These are phyloP conservation scores for Phytophthora fragariae DNA, from an alignment of 352 stramenopile species.

Conservation along the genomic window DNA sequence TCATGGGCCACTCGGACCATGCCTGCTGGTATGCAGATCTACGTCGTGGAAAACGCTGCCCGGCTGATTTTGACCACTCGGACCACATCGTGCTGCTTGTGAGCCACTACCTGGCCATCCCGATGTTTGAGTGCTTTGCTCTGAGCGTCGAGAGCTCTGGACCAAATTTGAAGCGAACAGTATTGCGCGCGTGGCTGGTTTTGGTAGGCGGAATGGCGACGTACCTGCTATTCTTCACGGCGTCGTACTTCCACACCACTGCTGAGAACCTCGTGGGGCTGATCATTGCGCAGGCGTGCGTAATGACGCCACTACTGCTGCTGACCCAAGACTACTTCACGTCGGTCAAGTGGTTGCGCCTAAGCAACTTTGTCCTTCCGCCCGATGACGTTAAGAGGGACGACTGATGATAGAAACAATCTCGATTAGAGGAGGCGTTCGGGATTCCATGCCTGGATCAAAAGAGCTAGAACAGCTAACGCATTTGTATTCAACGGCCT, in stretches of 20 bases:
- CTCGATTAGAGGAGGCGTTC: neutral
- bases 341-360: constrained; percentile 49
- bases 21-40: constrained; percentile 71
- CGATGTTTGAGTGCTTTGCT: constrained; percentile 82
- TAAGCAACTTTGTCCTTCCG: constrained; percentile 70
- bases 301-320: constrained; percentile 75
- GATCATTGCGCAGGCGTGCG: constrained; percentile 56
- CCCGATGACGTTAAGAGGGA: constrained; percentile 47
- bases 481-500: constrained; percentile 21
- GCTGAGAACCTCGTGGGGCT: constrained; percentile 72
- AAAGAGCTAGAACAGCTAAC: constrained; percentile 21
- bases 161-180: constrained; percentile 55
- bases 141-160: constrained; percentile 55
- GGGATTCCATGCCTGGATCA: neutral
- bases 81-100: constrained; percentile 84
- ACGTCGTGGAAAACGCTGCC: constrained; percentile 61
- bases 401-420: constrained; percentile 16
- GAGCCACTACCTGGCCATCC: constrained; percentile 74
- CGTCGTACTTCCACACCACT: constrained; percentile 73
- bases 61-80: constrained; percentile 74
- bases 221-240: constrained; percentile 79
- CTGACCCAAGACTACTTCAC: constrained; percentile 71
- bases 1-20: constrained; percentile 42
- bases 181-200: constrained; percentile 58
- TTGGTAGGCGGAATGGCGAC: constrained; percentile 40